Evolutionary conservation across 2,329 filamentous ascomycete genomes (phyloP).

Genomic region (Pleurostoma richardsiae): DNA sequence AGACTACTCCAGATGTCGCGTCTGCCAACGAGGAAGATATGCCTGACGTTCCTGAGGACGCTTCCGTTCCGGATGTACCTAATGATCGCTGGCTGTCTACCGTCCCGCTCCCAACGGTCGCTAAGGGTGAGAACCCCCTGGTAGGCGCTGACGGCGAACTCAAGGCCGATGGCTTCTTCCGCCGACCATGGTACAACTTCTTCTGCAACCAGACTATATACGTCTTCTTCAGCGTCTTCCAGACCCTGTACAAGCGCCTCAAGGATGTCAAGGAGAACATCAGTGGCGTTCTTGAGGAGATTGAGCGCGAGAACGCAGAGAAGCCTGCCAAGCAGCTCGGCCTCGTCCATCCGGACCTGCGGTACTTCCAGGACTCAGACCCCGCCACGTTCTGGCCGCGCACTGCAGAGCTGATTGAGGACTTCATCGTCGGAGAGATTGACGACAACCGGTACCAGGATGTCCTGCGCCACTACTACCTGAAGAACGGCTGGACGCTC

Average conservation of each 20-base stretch:
- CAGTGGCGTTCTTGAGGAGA: constrained; percentile 65
- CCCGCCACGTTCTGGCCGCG: constrained; percentile 76
- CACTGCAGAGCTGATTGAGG: constrained; percentile 79
- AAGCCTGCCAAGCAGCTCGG: constrained; percentile 83
- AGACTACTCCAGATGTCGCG: constrained; percentile 80
- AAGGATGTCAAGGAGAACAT: constrained; percentile 78
- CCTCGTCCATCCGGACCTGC: constrained; percentile 71
- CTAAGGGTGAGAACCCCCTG: constrained; percentile 47
- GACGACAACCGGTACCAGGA: constrained; percentile 86
- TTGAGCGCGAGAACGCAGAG: constrained; percentile 64
- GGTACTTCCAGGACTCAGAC: constrained; percentile 68
- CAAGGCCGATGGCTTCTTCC: constrained; percentile 76
- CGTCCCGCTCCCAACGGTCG: constrained; percentile 50
- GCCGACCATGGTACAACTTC: constrained; percentile 77
- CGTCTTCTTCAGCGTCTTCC: constrained; percentile 91
- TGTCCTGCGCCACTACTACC: constrained; percentile 83
- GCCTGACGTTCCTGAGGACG: constrained; percentile 54
- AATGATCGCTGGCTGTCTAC: constrained; percentile 62
- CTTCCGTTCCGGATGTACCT: constrained; percentile 54
- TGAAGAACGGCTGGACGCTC: constrained; percentile 85
- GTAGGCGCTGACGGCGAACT: constrained; percentile 57
- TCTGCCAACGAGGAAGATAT: constrained; percentile 75
- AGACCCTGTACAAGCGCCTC: constrained; percentile 83
- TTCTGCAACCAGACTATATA: constrained; percentile 90
- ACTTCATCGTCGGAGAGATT: constrained; percentile 75